Evolutionary conservation across 306 rosid species (phyloP), one percentile per base, ranked within the genome.

Genomic region (Mimosa pudica): DNA sequence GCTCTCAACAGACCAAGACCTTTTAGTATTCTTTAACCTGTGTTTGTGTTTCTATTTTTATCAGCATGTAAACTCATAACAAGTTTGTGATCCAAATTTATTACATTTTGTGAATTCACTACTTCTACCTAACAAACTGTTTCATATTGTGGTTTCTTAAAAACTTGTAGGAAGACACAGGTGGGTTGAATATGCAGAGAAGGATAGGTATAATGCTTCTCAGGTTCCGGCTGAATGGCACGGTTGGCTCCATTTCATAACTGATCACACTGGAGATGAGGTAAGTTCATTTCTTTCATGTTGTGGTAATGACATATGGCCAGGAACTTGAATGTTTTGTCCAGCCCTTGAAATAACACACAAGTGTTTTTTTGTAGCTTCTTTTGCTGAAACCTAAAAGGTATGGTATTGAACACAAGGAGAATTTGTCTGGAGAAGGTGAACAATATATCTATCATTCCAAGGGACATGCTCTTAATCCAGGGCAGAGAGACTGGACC

Each of bases 161-260:
- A n/a, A 61, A 77, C 74, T 73, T 75, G 77, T 88, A 95, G 99
- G 99, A 82, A 91, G 99, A 70, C 99, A 95, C 89, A 93, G 99
- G 89, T 95, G 99, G 99, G 96, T 95, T 76, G 99, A 95, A 87
- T 95, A 95, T 86, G 99, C 96, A 42, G 97, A 92, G 84, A 95
- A 95, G 84, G 35, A 80, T 74, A 94, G 99, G 78, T 95, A 93
- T 82, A 95, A 95, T 48, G 98, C 99, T 78, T 95, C 99, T 82
- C 99, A 95, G 88, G 99, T 95, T 72, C 99, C 99, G 46, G 41
- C 99, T 68, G 99, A 95, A 83, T 95, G 99, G 99, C 99, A 95
- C 62, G 99, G 99, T 82, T 95, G 99, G 99, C 91, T 95, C 70
- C 99, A 95, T 82, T 85, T 76, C 89, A 79, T 92, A 60, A 95